Evolutionary conservation across 2,329 filamentous ascomycete genomes (phyloP).

Genomic region (Fusarium ambrosium): DNA sequence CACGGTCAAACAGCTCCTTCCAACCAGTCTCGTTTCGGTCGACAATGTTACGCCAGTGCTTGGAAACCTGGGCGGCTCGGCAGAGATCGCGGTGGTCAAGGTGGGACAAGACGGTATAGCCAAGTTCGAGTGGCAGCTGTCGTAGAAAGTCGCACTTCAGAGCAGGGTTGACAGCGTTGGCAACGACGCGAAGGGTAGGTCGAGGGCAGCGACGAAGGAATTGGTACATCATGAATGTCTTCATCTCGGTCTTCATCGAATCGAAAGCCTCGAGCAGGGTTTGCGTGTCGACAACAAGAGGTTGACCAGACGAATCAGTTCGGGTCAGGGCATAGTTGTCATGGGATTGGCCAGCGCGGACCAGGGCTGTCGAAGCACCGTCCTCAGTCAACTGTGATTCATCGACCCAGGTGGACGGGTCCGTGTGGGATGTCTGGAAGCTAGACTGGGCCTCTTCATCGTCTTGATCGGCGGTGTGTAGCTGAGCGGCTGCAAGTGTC

Average conservation of each 20-base stretch:
- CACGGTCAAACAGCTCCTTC: slow-evolving; percentile 90
- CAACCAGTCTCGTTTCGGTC: slow-evolving; percentile 95
- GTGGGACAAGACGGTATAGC: slow-evolving; percentile 88
- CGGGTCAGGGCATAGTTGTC: slow-evolving; percentile 46
- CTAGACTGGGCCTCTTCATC: slow-evolving; percentile 55
- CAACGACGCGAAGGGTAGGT: slow-evolving; percentile 89
- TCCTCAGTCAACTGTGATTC: slow-evolving; percentile 58
- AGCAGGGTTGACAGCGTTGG: slow-evolving; percentile 91
- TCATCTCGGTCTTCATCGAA: slow-evolving; percentile 89
- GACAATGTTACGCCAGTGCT: slow-evolving; percentile 90
- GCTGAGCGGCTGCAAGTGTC: slow-evolving; percentile 80
- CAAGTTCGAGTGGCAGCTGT: slow-evolving; percentile 86
- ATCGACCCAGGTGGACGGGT: slow-evolving; percentile 53
- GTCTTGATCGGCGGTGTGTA: slow-evolving; percentile 61
- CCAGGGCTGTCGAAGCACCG: slow-evolving; percentile 47
- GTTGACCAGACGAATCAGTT: slow-evolving; percentile 38
- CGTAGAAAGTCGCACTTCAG: slow-evolving; percentile 94
- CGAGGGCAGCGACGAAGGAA: slow-evolving; percentile 89
- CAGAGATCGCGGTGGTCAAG: slow-evolving; percentile 89
- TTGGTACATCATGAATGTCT: slow-evolving; percentile 97
- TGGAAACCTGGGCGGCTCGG: slow-evolving; percentile 91
- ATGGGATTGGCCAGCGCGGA: slow-evolving; percentile 39
- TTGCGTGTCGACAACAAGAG: slow-evolving; percentile 81
- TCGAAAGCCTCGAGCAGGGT: slow-evolving; percentile 92
- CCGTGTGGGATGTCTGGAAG: slow-evolving; percentile 50